Base-by-base conservation (phyloP, 2,329 filamentous ascomycete species). In the Rosellinia necatrix region DNA sequence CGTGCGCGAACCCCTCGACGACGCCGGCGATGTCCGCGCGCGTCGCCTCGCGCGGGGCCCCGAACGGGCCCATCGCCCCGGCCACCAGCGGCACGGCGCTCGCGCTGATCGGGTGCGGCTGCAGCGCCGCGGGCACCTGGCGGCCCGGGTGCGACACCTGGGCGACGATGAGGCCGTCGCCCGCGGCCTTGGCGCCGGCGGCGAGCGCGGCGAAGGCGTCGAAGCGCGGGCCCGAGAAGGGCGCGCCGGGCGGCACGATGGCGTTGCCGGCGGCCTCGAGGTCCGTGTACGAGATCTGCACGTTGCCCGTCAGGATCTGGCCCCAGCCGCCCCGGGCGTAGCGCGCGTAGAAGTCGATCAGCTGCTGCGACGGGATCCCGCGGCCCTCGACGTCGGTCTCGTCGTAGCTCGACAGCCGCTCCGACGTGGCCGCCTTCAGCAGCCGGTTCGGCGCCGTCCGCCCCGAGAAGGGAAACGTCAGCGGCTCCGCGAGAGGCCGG, bases 121-220 rank as follows among this genome's bases (percentile, higher is more conserved):
- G 70, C 10, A 77, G 58, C 1, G 55, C 55, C 6, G 62, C 62
- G 6, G 65, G 19, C 15, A 70, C 70, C 66, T 88, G 84, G 0
- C 85, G 76, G 10, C 86, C 86, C 0, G 86, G 83, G 66, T 89
- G 86, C 56, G 76, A 80, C 56, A 89, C 75, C 66, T 89, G 85
- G 3, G 75, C 80, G 10, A 88, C 72, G n/a, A 85, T 75, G 12
- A 87, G 72, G 42, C 75, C 79, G n/a, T n/a, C n/a, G n/a, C 17
- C 81, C 82, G 15, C 82, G 70, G 49, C 74, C 74, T 83, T 86
- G 13, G 74, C 72, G 6, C 68, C 72, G 4, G 72, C 71, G 2
- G 81, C 82, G 57, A 85, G 57, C 46, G 76, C 75, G 62, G 75
- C 76, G 73, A 85, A 84, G 0, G 72, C 74, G 25, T 83, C 78